Conservation (phyloP, 805 yeast genomes). For the Candida chauliodis region DNA sequence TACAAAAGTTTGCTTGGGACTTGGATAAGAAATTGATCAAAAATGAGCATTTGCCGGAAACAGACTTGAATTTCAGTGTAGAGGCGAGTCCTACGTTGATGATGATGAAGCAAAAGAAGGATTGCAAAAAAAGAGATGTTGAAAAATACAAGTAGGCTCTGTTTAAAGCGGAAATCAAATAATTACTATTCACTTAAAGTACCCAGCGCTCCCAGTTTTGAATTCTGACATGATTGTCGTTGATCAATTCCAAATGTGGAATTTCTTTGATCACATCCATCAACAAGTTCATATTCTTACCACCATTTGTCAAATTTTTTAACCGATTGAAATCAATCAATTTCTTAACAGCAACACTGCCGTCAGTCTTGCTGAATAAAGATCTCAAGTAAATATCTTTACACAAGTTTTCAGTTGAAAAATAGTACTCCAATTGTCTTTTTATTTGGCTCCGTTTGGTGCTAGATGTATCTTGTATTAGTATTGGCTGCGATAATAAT, state of each 20-base stretch:
- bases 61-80: conserved; percentile 26
- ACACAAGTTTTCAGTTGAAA: conserved; percentile 20
- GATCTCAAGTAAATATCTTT: conserved; percentile 19
- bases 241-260: conserved; percentile 13
- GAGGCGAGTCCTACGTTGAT: conserved; percentile 38
- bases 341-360: conserved; percentile 14
- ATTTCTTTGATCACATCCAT: conserved; percentile 11
- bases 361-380: conserved; percentile 14
- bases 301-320: conserved; percentile 14
- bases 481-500: neutral
- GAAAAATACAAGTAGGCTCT: too few species aligned
- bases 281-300: conserved; percentile 12
- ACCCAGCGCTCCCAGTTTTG: conserved; percentile 18
- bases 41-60: conserved; percentile 12
- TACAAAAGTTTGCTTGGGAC: conserved; percentile 38
- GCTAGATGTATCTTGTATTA: neutral
- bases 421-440: conserved; percentile 19
- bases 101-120: conserved; percentile 24
- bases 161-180: too few species aligned
- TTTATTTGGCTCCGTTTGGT: conserved; percentile 7
- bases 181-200: conserved; percentile 1
- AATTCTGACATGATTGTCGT: conserved; percentile 12
- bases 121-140: conserved; percentile 14
- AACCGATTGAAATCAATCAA: conserved; percentile 17
- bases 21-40: conserved; percentile 10